Evolutionary conservation across 768 basidiomycete genomes (phyloP).

Genomic region (Heimioporus sp.): DNA sequence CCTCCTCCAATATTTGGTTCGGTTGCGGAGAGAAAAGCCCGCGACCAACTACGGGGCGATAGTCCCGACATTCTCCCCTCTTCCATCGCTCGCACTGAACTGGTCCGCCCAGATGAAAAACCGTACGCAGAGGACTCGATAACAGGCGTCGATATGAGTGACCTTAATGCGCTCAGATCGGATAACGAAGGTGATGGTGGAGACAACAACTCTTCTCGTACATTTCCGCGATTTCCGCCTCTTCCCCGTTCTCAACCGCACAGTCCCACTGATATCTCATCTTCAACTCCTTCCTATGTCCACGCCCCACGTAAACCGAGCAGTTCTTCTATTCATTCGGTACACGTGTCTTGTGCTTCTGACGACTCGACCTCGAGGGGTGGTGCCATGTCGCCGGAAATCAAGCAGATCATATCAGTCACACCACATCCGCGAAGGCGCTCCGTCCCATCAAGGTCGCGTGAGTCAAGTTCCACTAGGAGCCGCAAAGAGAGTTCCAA

Average conservation of each 20-base stretch:
- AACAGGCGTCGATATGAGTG: constrained; percentile 31
- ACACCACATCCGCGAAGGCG: constrained; percentile 37
- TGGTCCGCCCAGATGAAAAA: constrained; percentile 3
- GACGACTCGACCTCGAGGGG: constrained; percentile 4
- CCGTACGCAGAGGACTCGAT: constrained; percentile 23
- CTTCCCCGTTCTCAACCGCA: constrained; percentile 15
- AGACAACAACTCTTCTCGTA: constrained; percentile 18
- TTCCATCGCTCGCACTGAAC: constrained; percentile 8
- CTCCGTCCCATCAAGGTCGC: constrained; percentile 21
- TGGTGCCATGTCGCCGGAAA: constrained; percentile 37
- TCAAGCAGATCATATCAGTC: constrained; percentile 37
- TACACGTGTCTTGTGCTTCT: constrained; percentile 10
- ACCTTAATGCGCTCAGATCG: constrained; percentile 28
- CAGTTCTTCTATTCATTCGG: constrained; percentile 10
- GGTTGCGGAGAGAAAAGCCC: constrained; percentile 5
- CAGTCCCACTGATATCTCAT: constrained; percentile 2
- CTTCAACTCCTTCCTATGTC: constrained; percentile 15
- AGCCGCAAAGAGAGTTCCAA: constrained; percentile 14
- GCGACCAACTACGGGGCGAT: constrained; percentile 11
- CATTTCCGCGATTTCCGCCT: constrained; percentile 28
- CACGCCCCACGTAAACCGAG: constrained; percentile 25
- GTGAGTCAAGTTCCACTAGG: constrained; percentile 17
- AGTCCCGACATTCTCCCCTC: constrained; percentile 23
- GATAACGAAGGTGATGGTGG: constrained; percentile 26
- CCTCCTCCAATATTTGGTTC: constrained; percentile 6